These are phyloP conservation scores for Triglochin maritima DNA, from an alignment of 106 monocot species.

Conservation along the genomic window DNA sequence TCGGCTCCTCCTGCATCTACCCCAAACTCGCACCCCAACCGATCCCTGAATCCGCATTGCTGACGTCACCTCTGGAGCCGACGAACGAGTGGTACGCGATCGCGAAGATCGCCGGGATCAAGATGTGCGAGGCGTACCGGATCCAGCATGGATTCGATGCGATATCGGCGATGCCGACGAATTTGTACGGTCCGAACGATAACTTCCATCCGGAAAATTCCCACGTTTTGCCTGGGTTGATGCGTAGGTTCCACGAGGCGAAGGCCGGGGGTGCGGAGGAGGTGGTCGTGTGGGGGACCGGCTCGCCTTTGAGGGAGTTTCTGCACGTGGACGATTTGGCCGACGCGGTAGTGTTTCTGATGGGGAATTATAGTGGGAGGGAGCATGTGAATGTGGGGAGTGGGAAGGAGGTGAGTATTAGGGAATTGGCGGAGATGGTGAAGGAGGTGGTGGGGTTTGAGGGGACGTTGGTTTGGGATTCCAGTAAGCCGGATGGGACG, in stretches of 20 bases:
- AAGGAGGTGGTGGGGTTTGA: slow-evolving; percentile 78
- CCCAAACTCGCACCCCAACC: slow-evolving; percentile 93
- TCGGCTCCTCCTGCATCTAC: slow-evolving; percentile 98
- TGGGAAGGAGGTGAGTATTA: slow-evolving; percentile 77
- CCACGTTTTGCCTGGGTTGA: slow-evolving; percentile 77
- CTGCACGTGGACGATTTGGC: slow-evolving; percentile 90
- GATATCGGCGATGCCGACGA: slow-evolving; percentile 96
- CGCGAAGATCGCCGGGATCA: slow-evolving; percentile 96
- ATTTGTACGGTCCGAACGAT: slow-evolving; percentile 81
- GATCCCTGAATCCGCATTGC: slow-evolving; percentile 69
- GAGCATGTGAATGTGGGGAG: slow-evolving; percentile 93
- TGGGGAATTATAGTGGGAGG: slow-evolving; percentile 65
- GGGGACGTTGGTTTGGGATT: slow-evolving; percentile 74
- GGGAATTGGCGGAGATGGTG: slow-evolving; percentile 85
- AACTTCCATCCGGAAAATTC: slow-evolving; percentile 99
- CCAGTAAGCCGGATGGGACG: slow-evolving; percentile 76
- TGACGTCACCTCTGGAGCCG: slow-evolving; percentile 81
- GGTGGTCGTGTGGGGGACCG: slow-evolving; percentile 90
- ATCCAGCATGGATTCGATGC: slow-evolving; percentile 69
- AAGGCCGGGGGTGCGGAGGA: slow-evolving; percentile 39
- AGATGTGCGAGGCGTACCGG: slow-evolving; percentile 86
- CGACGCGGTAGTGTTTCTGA: slow-evolving; percentile 68
- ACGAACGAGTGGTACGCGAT: slow-evolving; percentile 99
- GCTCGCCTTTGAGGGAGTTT: slow-evolving; percentile 85
- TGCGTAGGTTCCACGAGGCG: slow-evolving; percentile 83